A percentile compares a stretch with the other conserved stretches of the same genome.
Conservation (phyloP, 345 rosid species). For the Isatis tinctoria region DNA sequence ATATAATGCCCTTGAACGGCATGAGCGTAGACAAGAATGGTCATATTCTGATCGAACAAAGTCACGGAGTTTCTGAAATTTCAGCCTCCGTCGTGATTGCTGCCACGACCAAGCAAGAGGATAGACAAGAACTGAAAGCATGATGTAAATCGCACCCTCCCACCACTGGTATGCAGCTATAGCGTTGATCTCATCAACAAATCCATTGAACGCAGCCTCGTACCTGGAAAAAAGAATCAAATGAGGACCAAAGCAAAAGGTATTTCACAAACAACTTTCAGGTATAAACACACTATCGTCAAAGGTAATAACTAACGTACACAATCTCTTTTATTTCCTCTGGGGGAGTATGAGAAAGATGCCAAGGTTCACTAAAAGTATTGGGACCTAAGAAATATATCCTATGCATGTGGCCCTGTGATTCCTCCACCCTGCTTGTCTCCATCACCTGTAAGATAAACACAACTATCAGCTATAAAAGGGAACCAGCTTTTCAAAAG, state of each 20-base stretch:
- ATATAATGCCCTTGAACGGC: conserved; percentile 93
- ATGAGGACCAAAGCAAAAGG: not conserved
- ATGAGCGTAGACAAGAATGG: conserved; percentile 93
- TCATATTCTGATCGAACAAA: conserved; percentile 94
- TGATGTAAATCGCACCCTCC: conserved; percentile 79
- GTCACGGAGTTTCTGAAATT: conserved; percentile 88
- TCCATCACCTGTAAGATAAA: conserved; percentile 63
- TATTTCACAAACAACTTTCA: not conserved
- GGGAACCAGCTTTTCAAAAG: not conserved
- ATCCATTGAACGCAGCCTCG: conserved; percentile 81
- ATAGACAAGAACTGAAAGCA: conserved; percentile 76
- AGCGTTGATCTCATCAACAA: conserved; percentile 84
- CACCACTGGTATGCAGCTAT: conserved; percentile 96
- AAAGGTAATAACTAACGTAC: conserved; percentile 43
- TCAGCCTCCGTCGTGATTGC: conserved; percentile 64
- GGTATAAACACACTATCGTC: not conserved
- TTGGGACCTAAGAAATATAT: conserved; percentile 91
- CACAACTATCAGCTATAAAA: not conserved
- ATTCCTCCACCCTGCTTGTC: conserved; percentile 83
- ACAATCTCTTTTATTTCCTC: conserved; percentile 77
- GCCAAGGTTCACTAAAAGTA: conserved; percentile 91
- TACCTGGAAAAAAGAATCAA: conserved; percentile 39
- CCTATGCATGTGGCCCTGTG: conserved; percentile 82
- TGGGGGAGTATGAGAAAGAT: conserved; percentile 75
- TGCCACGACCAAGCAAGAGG: conserved; percentile 96